These are phyloP conservation scores for Cyclanthera cordifolia DNA, from an alignment of 306 rosid species.

Conservation along the genomic window DNA sequence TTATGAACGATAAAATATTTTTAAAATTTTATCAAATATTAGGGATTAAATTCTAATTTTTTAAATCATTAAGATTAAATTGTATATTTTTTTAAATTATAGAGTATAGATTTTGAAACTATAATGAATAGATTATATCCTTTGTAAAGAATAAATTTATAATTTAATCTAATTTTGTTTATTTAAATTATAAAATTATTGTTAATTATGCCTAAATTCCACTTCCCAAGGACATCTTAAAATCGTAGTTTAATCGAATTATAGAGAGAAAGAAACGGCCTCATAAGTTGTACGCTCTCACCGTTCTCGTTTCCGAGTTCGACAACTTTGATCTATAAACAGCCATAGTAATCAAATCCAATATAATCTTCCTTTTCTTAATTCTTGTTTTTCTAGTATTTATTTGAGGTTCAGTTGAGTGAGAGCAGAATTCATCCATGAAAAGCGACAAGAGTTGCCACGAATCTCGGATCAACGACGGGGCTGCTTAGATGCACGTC, in stretches of 20 bases:
- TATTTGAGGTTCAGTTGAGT: background rate
- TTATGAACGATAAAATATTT: no score
- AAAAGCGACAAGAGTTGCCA: constrained; percentile 27
- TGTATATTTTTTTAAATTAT: no score
- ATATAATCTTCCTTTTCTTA: no score
- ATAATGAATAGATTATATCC: no score
- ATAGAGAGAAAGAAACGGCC: background rate
- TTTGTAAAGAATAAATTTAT: no score
- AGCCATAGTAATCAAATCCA: constrained; percentile 16
- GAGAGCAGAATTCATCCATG: constrained; percentile 30
- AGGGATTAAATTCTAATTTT: no score
- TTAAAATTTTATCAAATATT: no score
- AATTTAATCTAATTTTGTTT: no score
- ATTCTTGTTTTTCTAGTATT: background rate
- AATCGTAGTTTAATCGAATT: background rate
- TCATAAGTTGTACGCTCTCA: constrained; percentile 15
- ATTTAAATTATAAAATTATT: background rate
- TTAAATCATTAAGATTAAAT: no score
- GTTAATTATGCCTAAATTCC: constrained; percentile 10
- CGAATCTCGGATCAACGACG: constrained; percentile 25
- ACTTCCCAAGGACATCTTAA: background rate
- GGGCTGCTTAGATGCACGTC: constrained; percentile 68
- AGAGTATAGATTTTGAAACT: no score
- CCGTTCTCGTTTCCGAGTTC: background rate
- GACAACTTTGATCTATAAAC: background rate